phyloP scores from a whole-genome alignment of 805 yeast species.

The Diddensiella transvaalensis region DNA sequence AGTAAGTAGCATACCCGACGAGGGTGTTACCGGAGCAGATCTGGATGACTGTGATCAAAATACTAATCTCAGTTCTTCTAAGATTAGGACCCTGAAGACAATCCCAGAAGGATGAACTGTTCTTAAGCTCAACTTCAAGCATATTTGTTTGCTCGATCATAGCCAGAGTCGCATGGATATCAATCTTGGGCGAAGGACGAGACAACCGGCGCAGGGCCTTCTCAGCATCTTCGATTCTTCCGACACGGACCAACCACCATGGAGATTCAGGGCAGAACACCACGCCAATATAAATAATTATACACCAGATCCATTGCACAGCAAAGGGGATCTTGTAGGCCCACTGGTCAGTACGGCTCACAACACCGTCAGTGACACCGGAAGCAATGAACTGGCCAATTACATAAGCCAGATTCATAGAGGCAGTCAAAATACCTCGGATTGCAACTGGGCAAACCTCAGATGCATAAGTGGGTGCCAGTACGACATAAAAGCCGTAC shows the following conservation, averaged over 20 bases:
- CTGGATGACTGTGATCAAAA: conserved; percentile 11
- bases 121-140: conserved; percentile 35
- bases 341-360: conserved; percentile 29
- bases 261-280: conserved; percentile 55
- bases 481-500: conserved; percentile 53
- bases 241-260: conserved; percentile 41
- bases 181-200: conserved; percentile 22
- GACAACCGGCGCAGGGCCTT: neutral
- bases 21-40: conserved; percentile 20
- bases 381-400: conserved; percentile 56
- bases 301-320: conserved; percentile 59
- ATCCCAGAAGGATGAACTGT: conserved; percentile 30
- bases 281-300: conserved; percentile 40
- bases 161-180: conserved; percentile 40
- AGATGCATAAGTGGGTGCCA: conserved; percentile 55
- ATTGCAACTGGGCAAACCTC: conserved; percentile 55
- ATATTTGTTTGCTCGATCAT: conserved; percentile 46
- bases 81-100: conserved; percentile 47
- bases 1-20: conserved; percentile 38
- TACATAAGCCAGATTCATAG: conserved; percentile 52
- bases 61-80: conserved; percentile 48
- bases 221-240: conserved; percentile 5
- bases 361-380: conserved; percentile 46
- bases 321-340: conserved; percentile 56
- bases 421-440: conserved; percentile 49